Base-by-base conservation (phyloP, 306 rosid species). In the Vicia faba region DNA sequence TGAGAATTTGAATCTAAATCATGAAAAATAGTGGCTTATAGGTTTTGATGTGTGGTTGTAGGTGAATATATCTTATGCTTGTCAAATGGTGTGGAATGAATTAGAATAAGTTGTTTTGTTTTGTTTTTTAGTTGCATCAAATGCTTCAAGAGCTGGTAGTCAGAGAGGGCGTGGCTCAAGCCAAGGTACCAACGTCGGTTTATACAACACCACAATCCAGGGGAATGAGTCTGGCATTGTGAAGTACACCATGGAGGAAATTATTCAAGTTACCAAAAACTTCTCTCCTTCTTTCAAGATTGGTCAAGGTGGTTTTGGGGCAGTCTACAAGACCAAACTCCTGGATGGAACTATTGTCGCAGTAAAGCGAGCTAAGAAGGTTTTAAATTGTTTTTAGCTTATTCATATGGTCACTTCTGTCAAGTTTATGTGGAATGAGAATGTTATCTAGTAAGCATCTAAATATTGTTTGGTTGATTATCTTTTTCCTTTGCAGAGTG, bases 271-370 rank as follows among this genome's bases (percentile, higher is more conserved):
- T 74, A 95, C 99, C 0, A 88, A 75, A 68, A 95, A 83, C 61
- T 95, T 95, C 83, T 91, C 97, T 14, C 85, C 96, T 8, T 64
- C 97, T 61, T 73, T 68, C 33, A 90, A 90, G 86, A 82, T 95
- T 58, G 99, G 99, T 50, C 99, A 88, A 83, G 99, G 99, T 20
- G 99, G 99, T 64, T 95, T 95, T 48, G 99, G 99, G 51, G 72
- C 92, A 6, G 96, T 95, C 33, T 95, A 85, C 78, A 90, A 76
- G 81, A 96, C 92, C 11, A 90, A 75, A 71, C 96, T 95, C 5
- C 66, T 14, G 3, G 82, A 88, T 70, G 99, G 99, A 66, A 77
- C 86, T 12, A 12, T 75, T 20, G 95, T 90, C 66, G 97, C 99
- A 13, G 74, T 90, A 39, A 95, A 95, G 74, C 97, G 99, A 5